Percentiles rank a stretch among this genome's conserved stretches.
phyloP scores from a whole-genome alignment of 805 yeast genomes.

The Lipomyces sp. region DNA sequence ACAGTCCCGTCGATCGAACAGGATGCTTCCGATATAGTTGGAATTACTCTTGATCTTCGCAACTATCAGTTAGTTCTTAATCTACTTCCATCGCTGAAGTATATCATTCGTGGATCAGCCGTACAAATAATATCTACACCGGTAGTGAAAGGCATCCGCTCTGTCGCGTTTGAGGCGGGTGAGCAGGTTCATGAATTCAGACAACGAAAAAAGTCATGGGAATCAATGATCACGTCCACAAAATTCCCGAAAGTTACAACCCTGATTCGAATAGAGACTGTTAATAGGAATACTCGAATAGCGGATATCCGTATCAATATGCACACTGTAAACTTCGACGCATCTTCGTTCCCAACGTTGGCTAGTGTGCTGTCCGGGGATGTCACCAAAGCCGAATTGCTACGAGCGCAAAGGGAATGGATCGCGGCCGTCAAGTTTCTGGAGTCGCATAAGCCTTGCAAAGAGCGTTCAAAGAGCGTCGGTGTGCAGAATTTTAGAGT shows the following conservation, averaged over 20 bases:
- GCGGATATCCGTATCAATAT: conserved; percentile 22
- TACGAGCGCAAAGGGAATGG: conserved; percentile 30
- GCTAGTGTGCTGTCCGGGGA: conserved; percentile 35
- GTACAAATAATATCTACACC: conserved; percentile 26
- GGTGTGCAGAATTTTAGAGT: conserved; percentile 8
- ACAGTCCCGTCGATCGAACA: not conserved
- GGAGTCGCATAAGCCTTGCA: not conserved
- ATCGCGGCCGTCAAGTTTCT: conserved; percentile 9
- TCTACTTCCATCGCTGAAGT: conserved; percentile 33
- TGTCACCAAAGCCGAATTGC: conserved; percentile 27
- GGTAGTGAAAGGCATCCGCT: conserved; percentile 10
- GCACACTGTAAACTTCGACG: conserved; percentile 27
- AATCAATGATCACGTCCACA: conserved; percentile 28
- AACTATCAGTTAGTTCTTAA: conserved; percentile 17
- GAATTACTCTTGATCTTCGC: conserved; percentile 22
- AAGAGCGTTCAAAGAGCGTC: not conserved
- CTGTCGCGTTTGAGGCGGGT: conserved; percentile 31
- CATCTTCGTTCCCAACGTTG: conserved; percentile 33
- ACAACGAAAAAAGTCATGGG: conserved; percentile 28
- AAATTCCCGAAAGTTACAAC: conserved; percentile 28
- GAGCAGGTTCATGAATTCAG: conserved; percentile 35
- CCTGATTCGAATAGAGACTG: conserved; percentile 20
- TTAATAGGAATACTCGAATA: not conserved
- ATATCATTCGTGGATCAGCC: conserved; percentile 24
- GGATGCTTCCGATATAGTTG: conserved; percentile 18